Base-by-base conservation (phyloP, 2,329 filamentous ascomycete genomes). In the Phaeosphaeriaceae sp. region DNA sequence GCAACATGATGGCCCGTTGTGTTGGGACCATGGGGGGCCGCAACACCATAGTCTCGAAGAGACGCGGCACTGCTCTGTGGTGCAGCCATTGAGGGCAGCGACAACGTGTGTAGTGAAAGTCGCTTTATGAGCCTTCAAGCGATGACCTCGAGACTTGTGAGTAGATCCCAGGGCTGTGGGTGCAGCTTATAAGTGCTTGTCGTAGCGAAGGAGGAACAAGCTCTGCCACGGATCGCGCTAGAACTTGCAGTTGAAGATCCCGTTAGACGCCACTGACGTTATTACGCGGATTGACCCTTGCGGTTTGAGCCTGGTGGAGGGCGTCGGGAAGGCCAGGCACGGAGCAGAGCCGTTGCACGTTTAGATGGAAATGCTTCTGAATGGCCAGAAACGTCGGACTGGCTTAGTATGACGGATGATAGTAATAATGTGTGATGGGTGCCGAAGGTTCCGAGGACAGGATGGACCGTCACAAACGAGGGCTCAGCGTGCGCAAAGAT, bases 1-100 rank as follows among this genome's bases (percentile, higher is more conserved):
- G 79, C 80, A 42, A 78, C 74, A 60, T 82, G 81, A 15, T 78
- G 64, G 56, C 78, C 79, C 25, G 64, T 68, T 72, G 78, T 76
- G 67, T 83, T 83, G 25, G 81, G 81, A 7, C 81, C 81, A 65
- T 83, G 81, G 54, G 81, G 81, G 19, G 79, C 81, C 52, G 80
- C 81, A 22, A 78, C 65, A 40, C 81, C 80, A 66, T 82, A 82
- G 70, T 83, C 80, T 51, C 80, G 76, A 58, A 83, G 74, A 20
- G 68, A 70, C n/a, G 61, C 57, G 40, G 54, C 56, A 31, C 57
- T 50, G 40, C 48, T 46, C 46, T 50, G 22, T 19, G 79, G 79
- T n/a, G 64, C 51, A 33, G 63, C 62, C 63, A 73, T 73, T 51
- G 54, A 66, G 31, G 46, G 46, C 46, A 45, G 21, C 21, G 48